Conservation (phyloP, 1,284 basidiomycete genomes). For the Cutaneotrichosporon cutaneum region DNA sequence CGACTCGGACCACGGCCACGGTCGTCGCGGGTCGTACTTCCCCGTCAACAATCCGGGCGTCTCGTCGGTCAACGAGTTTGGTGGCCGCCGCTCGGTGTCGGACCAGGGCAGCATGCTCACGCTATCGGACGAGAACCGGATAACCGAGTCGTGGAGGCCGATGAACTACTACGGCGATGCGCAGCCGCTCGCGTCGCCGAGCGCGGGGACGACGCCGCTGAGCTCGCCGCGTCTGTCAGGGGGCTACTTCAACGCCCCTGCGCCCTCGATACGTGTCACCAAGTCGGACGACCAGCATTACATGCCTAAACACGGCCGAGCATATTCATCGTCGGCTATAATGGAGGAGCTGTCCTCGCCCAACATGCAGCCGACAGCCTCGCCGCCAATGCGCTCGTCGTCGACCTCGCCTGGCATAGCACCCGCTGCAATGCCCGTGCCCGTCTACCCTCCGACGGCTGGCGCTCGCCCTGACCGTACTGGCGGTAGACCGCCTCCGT, state of each 20-base stretch:
- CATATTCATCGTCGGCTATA: conserved; percentile 35
- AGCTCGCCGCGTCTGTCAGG: background rate
- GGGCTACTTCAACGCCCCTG: conserved; percentile 7
- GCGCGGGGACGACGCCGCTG: conserved; percentile 15
- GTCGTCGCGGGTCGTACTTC: conserved; percentile 20
- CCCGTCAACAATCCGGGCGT: conserved; percentile 18
- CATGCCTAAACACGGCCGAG: conserved; percentile 25
- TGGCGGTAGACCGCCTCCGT: conserved; percentile 33
- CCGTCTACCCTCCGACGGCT: conserved; percentile 13
- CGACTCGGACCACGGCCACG: conserved; percentile 2
- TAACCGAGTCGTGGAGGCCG: conserved; percentile 32
- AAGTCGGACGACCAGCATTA: conserved; percentile 17
- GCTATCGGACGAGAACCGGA: conserved; percentile 26
- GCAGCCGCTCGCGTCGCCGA: conserved; percentile 13
- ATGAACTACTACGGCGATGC: conserved; percentile 3
- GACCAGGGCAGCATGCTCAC: conserved; percentile 22
- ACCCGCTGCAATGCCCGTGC: background rate
- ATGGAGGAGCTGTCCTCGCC: conserved; percentile 28
- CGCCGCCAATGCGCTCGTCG: conserved; percentile 12
- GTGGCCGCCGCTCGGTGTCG: conserved; percentile 15
- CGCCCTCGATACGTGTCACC: conserved; percentile 32
- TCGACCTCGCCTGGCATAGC: conserved; percentile 15
- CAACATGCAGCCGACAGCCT: conserved; percentile 11
- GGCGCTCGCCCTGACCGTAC: conserved; percentile 29
- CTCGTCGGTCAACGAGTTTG: conserved; percentile 16